Evolutionary conservation across 768 basidiomycete species (phyloP).

Genomic region (Crassisporium funariophilum): DNA sequence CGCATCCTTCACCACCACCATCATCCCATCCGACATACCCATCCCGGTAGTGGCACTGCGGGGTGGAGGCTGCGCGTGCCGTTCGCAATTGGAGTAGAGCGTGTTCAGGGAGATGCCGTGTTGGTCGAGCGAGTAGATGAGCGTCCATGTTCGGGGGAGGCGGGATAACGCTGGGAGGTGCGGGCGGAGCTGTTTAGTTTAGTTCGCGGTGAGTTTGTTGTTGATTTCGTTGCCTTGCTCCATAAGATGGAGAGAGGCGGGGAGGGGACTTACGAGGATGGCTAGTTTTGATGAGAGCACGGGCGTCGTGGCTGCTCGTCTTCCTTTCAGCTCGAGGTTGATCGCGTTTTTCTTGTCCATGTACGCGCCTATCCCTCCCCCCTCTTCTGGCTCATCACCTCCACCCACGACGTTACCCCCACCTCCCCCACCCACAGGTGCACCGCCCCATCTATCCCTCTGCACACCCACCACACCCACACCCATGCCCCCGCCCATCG

Average conservation of each 20-base stretch:
- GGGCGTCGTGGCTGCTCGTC: conserved; percentile 53
- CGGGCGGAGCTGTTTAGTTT: conserved; percentile 58
- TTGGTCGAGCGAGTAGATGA: conserved; percentile 91
- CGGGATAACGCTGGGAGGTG: conserved; percentile 75
- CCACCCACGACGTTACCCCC: conserved; percentile 6
- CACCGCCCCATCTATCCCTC: no score
- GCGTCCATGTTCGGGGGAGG: conserved; percentile 70
- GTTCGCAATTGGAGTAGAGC: conserved; percentile 70
- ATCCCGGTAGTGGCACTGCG: conserved; percentile 24
- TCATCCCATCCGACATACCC: conserved; percentile 61
- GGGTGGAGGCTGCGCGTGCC: conserved; percentile 29
- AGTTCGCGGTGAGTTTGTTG: background rate
- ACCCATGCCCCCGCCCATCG: conserved; percentile 2
- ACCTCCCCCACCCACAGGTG: no score
- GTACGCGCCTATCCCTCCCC: conserved; percentile 41
- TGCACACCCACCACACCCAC: conserved; percentile 22
- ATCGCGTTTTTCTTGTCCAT: conserved; percentile 54
- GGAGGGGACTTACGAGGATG: conserved; percentile 50
- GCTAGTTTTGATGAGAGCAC: conserved; percentile 60
- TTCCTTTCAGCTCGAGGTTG: conserved; percentile 54
- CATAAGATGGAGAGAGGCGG: conserved; percentile 2
- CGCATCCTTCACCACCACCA: conserved; percentile 65
- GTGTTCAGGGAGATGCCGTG: conserved; percentile 93
- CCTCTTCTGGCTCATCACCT: background rate
- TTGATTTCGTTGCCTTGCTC: no score